These are phyloP conservation scores for Myxozyma nipponensis DNA, from an alignment of 805 yeast genomes.

Conservation along the genomic window DNA sequence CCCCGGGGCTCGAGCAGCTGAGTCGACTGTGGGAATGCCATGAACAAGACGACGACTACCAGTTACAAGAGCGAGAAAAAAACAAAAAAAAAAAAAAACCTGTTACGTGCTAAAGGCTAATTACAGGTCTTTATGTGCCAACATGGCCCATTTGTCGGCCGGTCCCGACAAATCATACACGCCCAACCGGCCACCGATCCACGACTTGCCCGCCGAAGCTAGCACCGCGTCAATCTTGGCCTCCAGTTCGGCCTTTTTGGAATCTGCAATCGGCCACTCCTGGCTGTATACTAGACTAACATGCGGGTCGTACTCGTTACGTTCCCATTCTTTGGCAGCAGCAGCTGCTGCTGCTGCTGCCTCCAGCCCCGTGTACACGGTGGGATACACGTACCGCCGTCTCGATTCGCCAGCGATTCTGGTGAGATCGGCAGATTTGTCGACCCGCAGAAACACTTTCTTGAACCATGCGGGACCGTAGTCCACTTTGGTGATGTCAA, in stretches of 20 bases:
- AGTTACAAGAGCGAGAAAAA: too few species aligned
- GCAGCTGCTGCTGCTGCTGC: slow-evolving; percentile 41
- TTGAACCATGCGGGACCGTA: slow-evolving; percentile 52
- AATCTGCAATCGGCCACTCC: slow-evolving; percentile 61
- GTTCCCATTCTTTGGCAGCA: slow-evolving; percentile 54
- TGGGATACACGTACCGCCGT: slow-evolving; percentile 35
- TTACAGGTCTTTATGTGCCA: slow-evolving; percentile 44
- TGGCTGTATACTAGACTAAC: slow-evolving; percentile 66
- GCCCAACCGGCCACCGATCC: slow-evolving; percentile 67
- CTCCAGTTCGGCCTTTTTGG: slow-evolving; percentile 58
- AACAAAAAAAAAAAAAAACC: too few species aligned
- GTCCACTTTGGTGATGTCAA: slow-evolving; percentile 43
- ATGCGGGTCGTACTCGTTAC: slow-evolving; percentile 63
- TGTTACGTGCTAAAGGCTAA: too few species aligned
- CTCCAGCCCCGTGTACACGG: slow-evolving; percentile 23
- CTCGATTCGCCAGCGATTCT: slow-evolving; percentile 47
- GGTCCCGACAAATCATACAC: slow-evolving; percentile 71
- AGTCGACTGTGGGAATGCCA: too few species aligned
- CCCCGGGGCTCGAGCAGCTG: too few species aligned
- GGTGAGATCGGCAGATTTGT: slow-evolving; percentile 45
- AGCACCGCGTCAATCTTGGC: slow-evolving; percentile 64
- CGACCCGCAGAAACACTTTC: slow-evolving; percentile 50
- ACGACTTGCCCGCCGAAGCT: slow-evolving; percentile 41
- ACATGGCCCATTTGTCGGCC: slow-evolving; percentile 60
- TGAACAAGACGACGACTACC: too few species aligned